Base-by-base conservation (phyloP, 2,329 filamentous ascomycete species). In the Ophiostoma fasciatum region DNA sequence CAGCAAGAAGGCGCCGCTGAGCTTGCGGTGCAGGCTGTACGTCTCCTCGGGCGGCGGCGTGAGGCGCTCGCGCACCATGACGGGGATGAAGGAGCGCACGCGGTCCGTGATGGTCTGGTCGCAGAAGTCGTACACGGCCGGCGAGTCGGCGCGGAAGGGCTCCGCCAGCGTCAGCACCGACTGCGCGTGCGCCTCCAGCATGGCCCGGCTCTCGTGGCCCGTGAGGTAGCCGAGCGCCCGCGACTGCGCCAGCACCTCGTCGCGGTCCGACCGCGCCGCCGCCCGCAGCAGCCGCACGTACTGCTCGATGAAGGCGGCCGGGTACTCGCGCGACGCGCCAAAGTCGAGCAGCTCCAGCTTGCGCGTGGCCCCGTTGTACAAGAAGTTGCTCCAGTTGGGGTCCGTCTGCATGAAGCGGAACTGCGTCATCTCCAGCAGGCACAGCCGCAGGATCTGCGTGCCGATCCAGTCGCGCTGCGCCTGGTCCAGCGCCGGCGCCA, bases 321-420 rank as follows among this genome's bases (percentile, higher is more conserved):
- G 84, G 52, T 78, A 98, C 46, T 85, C 88, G 48, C 90, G 71
- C 15, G 80, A 85, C 25, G 90, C 90, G 40, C 90, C 90, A 56
- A 98, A 98, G 58, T 98, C 92, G 35, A 98, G 75, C 1, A 98
- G 71, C 56, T 94, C 87, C 12, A 98, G 76, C 51, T 75, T 80
- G 48, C 74, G 63, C 4, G 68, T 74, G 15, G 62, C 48, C 1
- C 74, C 63, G 49, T 96, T 90, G 65, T 84, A 98, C 15, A 96
- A 67, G 57, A 98, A 98, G 58, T 98, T 98, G 23, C 88, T 96
- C 90, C 90, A 98, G 64, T 98, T 98, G 28, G 90, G 90, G 53
- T 98, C 90, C 5, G 90, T 98, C 61, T 98, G 90, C 90, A 98
- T 98, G 62, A 93, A 96, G 42, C 69, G 77, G 71, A 94, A 96